These are phyloP conservation scores for Cordyceps pruinosa DNA, from an alignment of 2,329 filamentous ascomycete genomes.

Conservation along the genomic window DNA sequence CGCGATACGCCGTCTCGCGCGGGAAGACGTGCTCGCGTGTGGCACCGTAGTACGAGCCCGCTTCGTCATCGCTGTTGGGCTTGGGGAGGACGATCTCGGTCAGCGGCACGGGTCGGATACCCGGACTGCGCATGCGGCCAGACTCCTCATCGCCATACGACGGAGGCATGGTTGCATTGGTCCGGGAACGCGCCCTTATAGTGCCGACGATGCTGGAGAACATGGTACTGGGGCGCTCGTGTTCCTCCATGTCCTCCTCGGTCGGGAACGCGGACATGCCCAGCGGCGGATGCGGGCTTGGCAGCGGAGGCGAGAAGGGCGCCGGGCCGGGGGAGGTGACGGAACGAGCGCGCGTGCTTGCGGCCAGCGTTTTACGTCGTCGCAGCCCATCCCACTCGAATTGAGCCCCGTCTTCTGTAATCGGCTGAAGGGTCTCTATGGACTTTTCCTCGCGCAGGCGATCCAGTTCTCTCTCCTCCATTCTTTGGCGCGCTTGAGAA, in stretches of 20 bases:
- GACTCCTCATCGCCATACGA: conserved; percentile 29
- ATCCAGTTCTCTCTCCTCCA: conserved; percentile 72
- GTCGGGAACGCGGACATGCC: conserved; percentile 78
- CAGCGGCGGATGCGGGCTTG: conserved; percentile 60
- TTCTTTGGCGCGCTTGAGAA: conserved; percentile 66
- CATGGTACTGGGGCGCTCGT: conserved; percentile 40
- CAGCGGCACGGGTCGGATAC: conserved; percentile 53
- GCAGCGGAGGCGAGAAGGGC: conserved; percentile 29
- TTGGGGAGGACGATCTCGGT: conserved; percentile 51
- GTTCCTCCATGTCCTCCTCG: conserved; percentile 53
- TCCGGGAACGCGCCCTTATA: conserved; percentile 32
- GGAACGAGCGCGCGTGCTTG: conserved; percentile 12
- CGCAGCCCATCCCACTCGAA: conserved; percentile 91
- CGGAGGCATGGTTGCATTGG: conserved; percentile 25
- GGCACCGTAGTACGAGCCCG: conserved; percentile 31
- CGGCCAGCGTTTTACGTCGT: conserved; percentile 54
- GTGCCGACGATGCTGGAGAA: conserved; percentile 53
- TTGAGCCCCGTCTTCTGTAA: conserved; percentile 63
- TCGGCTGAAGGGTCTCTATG: conserved; percentile 62
- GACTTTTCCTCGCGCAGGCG: conserved; percentile 73
- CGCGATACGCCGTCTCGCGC: conserved; percentile 42
- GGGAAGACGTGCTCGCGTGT: conserved; percentile 41
- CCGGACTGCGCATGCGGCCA: conserved; percentile 42
- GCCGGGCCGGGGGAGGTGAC: conserved; percentile 18
- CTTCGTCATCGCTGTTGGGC: conserved; percentile 39